Evolutionary conservation across 768 basidiomycete genomes (phyloP), one percentile per base, ranked within the genome.

Genomic region (Cystofilobasidium macerans): DNA sequence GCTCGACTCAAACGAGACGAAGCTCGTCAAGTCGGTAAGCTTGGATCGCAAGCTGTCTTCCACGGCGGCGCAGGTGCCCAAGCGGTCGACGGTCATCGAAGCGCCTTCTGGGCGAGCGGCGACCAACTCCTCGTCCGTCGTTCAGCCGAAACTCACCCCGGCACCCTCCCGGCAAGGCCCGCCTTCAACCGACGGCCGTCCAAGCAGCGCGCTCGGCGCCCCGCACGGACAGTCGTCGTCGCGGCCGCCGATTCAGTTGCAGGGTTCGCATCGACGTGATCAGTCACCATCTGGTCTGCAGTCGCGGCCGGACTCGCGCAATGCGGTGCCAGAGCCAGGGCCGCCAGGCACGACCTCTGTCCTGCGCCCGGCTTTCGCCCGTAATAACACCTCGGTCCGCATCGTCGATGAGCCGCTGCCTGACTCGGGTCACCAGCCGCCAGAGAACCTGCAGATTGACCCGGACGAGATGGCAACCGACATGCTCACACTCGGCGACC

Each of bases 41-140:
- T 82, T 99, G 40, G 91, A 97, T 76, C 87, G 95, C 62, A 98
- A 98, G 75, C 79, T 94, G 47, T 95, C 92, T 35, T 88, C 93
- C 16, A 72, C 71, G 57, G 94, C 90, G 2, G 90, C 95, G 32
- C 84, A 87, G 54, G 74, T 94, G 64, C 90, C 94, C 7, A 92
- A 89, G 76, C 86, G 92, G 42, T 95, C 94, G 30, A 98, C 89
- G 11, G 85, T 99, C 47, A 86, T 99, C 57, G 94, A 99, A 76
- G 90, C 88, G 71, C 95, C 95, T 47, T 82, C 89, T 14, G 93
- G 92, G 47, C 84, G 86, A 74, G 85, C 84, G 66, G 91, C 87
- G 7, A 86, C 89, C 71, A 82, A 86, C 22, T 83, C 69, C 40
- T 69, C 73, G 28, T 69, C 72, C 8, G 33, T 26, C 22, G 28